Percentiles rank a stretch among this genome's conserved stretches.
Evolutionary conservation across 768 basidiomycete genomes (phyloP).

Genomic region (Pisolithus albus): DNA sequence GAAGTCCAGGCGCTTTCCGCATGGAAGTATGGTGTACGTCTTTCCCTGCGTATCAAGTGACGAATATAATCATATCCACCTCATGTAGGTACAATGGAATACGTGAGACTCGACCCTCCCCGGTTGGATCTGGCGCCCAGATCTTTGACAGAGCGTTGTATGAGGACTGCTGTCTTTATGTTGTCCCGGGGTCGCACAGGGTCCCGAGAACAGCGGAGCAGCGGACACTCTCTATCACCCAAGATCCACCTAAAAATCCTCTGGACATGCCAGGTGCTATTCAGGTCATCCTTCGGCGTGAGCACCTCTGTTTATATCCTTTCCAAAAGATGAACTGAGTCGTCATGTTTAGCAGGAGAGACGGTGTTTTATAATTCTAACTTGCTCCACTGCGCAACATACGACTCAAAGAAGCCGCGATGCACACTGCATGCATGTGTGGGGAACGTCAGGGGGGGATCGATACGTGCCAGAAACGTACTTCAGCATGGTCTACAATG

Average conservation of each 20-base stretch:
- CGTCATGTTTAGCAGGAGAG: conserved; percentile 47
- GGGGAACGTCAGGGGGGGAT: conserved; percentile 57
- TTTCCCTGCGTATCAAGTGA: background rate
- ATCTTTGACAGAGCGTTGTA: conserved; percentile 49
- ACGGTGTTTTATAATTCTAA: conserved; percentile 79
- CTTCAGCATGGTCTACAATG: conserved; percentile 68
- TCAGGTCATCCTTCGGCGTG: conserved; percentile 48
- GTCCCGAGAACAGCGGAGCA: conserved; percentile 51
- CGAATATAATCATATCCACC: background rate
- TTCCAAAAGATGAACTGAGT: background rate
- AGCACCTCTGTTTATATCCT: conserved; percentile 10
- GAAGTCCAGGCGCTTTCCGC: conserved; percentile 49
- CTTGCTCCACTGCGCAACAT: conserved; percentile 68
- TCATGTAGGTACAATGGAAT: conserved; percentile 69
- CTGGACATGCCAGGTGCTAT: conserved; percentile 66
- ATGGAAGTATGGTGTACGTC: conserved; percentile 63
- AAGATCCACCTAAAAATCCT: conserved; percentile 48
- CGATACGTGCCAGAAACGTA: conserved; percentile 59
- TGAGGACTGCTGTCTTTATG: conserved; percentile 59
- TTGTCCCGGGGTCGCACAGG: conserved; percentile 66
- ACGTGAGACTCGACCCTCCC: conserved; percentile 40
- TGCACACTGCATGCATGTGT: conserved; percentile 68
- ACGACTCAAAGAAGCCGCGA: conserved; percentile 41
- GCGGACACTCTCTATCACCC: conserved; percentile 44
- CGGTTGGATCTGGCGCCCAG: background rate